These are phyloP conservation scores for Kazachstania psychrophila DNA, from an alignment of 805 yeast genomes.

Conservation along the genomic window DNA sequence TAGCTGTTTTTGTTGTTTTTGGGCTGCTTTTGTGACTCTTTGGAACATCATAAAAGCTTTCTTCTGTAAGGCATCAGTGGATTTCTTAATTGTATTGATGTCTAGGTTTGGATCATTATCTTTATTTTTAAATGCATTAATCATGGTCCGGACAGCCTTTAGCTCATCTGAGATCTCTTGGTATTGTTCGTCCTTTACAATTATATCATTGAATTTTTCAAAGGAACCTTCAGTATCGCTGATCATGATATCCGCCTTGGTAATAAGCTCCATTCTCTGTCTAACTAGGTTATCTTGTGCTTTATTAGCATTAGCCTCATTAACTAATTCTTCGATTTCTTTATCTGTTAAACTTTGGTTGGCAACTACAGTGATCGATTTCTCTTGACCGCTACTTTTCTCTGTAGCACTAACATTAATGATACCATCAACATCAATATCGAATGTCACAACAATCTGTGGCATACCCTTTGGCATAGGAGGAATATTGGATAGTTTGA, in stretches of 20 bases:
- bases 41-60: slow-evolving; percentile 33
- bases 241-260: slow-evolving; percentile 64
- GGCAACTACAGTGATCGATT: slow-evolving; percentile 61
- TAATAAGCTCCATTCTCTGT: slow-evolving; percentile 58
- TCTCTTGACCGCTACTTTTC: slow-evolving; percentile 61
- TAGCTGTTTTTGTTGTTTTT: not conserved
- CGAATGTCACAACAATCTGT: slow-evolving; percentile 67
- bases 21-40: slow-evolving; percentile 1
- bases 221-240: slow-evolving; percentile 83
- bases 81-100: slow-evolving; percentile 48
- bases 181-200: slow-evolving; percentile 39
- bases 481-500: slow-evolving; percentile 63
- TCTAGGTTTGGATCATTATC: slow-evolving; percentile 41
- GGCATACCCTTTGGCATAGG: slow-evolving; percentile 73
- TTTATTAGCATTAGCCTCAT: slow-evolving; percentile 57
- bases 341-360: slow-evolving; percentile 60
- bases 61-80: slow-evolving; percentile 62
- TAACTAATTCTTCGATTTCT: slow-evolving; percentile 54
- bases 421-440: slow-evolving; percentile 75
- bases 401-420: slow-evolving; percentile 77
- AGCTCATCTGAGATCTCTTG: slow-evolving; percentile 36
- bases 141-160: slow-evolving; percentile 21
- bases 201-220: slow-evolving; percentile 44
- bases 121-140: slow-evolving; percentile 44
- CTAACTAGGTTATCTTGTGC: slow-evolving; percentile 50